Base-by-base conservation (phyloP, 2,329 filamentous ascomycete species). In the Thermoascus crustaceus region DNA sequence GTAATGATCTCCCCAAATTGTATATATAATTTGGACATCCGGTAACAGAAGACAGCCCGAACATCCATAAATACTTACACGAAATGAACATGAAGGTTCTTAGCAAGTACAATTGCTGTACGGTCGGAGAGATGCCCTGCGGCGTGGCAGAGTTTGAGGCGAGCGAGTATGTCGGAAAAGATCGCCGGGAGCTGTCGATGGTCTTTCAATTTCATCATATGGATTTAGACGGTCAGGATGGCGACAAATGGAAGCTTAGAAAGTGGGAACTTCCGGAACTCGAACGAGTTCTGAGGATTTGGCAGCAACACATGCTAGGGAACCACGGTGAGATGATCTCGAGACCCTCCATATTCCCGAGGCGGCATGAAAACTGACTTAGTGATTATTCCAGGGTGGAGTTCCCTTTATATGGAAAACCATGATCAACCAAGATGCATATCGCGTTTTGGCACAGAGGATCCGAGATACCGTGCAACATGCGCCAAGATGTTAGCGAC, bases 151-250 rank as follows among this genome's bases (percentile, higher is more conserved):
- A 71, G 20, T 56, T 60, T 4, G 65, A 73, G 27, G 75, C 82
- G 2, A 59, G 81, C n/a, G 52, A 68, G 14, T 82, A 79, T 42
- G 74, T 82, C 8, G 68, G 69, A 4, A 59, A 68, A 29, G 71
- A 73, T 34, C 39, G 45, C 7, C 70, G 69, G 38, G 75, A 82
- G 53, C 60, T 84, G 26, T 71, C 76, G 50, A 84, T 83, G 80
- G 75, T 81, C 2, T 83, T 84, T 57, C 75, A 48, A 16, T 51
- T 51, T 22, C 37, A 51, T 20, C 44, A 46, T 18, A 40, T 47
- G 38, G 37, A 39, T n/a, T 30, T 47, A 4, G 40, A 47, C 10
- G 37, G 33, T 27, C 55, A 21, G 10, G 29, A 40, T 8, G 42
- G 42, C 14, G 27, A 57, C 45, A 41, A 59, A 41, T 38, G 50